Evolutionary conservation across 768 basidiomycete species (phyloP).

Genomic region (Gloeophyllum trabeum): DNA sequence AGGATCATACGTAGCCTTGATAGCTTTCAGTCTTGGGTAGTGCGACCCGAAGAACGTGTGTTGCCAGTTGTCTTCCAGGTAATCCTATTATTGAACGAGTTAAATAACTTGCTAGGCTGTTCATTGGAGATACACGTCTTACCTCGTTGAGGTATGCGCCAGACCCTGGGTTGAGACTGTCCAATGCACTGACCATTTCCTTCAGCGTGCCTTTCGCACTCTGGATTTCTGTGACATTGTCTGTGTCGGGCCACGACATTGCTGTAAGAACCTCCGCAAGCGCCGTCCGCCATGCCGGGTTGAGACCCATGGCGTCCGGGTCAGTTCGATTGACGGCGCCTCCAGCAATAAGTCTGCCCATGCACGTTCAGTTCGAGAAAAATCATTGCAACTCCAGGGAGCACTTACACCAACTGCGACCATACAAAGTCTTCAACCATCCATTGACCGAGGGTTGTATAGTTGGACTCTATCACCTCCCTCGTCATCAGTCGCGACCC

Average conservation of each 20-base stretch:
- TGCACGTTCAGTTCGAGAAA: too few species aligned
- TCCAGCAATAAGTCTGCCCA: slow-evolving; percentile 33
- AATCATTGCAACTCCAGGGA: too few species aligned
- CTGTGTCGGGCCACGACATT: slow-evolving; percentile 11
- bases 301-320: slow-evolving; percentile 27
- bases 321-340: slow-evolving; percentile 27
- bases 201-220: slow-evolving; percentile 8
- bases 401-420: not conserved
- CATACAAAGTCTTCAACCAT: not conserved
- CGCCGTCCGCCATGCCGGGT: slow-evolving; percentile 37
- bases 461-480: too few species aligned
- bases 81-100: slow-evolving; percentile 21
- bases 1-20: slow-evolving; percentile 37
- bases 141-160: slow-evolving; percentile 43
- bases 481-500: too few species aligned
- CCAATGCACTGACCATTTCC: slow-evolving; percentile 13
- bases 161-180: slow-evolving; percentile 19
- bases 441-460: not conserved
- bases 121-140: slow-evolving; percentile 8
- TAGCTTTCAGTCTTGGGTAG: slow-evolving; percentile 23
- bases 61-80: slow-evolving; percentile 29
- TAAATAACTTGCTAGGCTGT: too few species aligned
- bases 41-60: slow-evolving; percentile 36
- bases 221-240: slow-evolving; percentile 9
- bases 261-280: slow-evolving; percentile 19